Conservation (phyloP, 2,329 filamentous ascomycete species). For the Hymenoscyphus infarciens region DNA sequence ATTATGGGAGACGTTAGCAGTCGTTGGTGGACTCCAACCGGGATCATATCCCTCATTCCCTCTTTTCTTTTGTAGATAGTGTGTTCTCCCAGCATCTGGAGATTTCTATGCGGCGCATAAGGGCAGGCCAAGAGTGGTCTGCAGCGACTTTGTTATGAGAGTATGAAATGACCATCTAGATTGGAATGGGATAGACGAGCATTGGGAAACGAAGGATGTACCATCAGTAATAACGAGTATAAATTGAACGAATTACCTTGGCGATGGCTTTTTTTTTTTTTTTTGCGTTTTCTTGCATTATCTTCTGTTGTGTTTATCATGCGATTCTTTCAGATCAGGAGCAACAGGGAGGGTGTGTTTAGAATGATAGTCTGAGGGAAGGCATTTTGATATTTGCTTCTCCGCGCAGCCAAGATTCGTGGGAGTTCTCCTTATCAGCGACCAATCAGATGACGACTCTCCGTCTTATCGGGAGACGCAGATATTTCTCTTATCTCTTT, state of each 20-base stretch:
- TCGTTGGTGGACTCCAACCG: neutral
- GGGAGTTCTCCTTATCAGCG: neutral
- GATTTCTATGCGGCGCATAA: neutral
- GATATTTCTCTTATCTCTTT: neutral
- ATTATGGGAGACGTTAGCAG: neutral
- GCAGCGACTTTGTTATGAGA: neutral
- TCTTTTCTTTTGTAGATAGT: slow-evolving; percentile 1
- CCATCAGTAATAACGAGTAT: neutral
- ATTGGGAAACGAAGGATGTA: neutral
- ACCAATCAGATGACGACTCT: neutral
- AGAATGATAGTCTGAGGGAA: no score
- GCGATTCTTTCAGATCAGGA: neutral
- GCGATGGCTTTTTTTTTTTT: no score
- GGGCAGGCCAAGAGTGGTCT: slow-evolving; percentile 9
- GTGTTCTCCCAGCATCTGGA: neutral
- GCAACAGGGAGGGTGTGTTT: no score
- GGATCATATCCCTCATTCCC: neutral
- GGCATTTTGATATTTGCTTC: no score
- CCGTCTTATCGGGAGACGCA: neutral
- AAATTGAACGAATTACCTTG: neutral
- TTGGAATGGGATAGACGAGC: slow-evolving; percentile 3
- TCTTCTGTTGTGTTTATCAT: neutral
- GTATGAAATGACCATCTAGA: slow-evolving; percentile 1
- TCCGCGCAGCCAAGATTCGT: no score
- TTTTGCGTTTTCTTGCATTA: neutral